Conservation (phyloP, 2,329 filamentous ascomycete genomes). For the Paraconiothyrium sp. region DNA sequence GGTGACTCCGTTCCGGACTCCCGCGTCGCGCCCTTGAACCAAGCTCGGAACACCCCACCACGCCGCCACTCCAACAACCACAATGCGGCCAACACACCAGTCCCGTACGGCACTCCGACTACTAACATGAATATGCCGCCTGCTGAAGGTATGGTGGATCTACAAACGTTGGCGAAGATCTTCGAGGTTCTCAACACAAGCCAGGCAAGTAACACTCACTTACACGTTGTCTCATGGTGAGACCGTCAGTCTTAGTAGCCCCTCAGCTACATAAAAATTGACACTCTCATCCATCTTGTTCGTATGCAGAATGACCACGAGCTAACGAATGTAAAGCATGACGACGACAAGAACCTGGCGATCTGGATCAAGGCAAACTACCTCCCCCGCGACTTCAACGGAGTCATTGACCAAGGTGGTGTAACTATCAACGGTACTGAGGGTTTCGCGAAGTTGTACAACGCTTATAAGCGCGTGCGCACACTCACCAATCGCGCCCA, state of each 20-base stretch:
- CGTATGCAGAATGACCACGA: neutral
- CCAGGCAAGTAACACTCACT: constrained; percentile 10
- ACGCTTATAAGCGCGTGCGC: constrained; percentile 41
- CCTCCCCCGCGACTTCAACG: constrained; percentile 24
- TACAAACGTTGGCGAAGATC: constrained; percentile 34
- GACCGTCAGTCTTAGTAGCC: neutral
- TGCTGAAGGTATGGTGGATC: constrained; percentile 34
- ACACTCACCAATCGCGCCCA: constrained; percentile 39
- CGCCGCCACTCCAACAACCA: constrained; percentile 1
- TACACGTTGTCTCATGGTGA: neutral
- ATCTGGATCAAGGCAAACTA: constrained; percentile 37
- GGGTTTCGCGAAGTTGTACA: constrained; percentile 35
- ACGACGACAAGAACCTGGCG: constrained; percentile 32
- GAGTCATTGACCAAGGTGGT: constrained; percentile 12
- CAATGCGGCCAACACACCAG: neutral
- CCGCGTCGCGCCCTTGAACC: neutral
- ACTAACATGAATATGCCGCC: constrained; percentile 24
- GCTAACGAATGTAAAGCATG: constrained; percentile 8
- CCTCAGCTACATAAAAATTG: too few relatives aligned
- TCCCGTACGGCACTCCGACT: neutral
- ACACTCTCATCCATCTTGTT: too few relatives aligned
- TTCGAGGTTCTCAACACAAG: constrained; percentile 33
- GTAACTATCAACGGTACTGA: constrained; percentile 30
- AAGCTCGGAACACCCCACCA: neutral
- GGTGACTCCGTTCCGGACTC: constrained; percentile 1